Base-by-base conservation (phyloP, 805 yeast species). In the Candida berthetii region DNA sequence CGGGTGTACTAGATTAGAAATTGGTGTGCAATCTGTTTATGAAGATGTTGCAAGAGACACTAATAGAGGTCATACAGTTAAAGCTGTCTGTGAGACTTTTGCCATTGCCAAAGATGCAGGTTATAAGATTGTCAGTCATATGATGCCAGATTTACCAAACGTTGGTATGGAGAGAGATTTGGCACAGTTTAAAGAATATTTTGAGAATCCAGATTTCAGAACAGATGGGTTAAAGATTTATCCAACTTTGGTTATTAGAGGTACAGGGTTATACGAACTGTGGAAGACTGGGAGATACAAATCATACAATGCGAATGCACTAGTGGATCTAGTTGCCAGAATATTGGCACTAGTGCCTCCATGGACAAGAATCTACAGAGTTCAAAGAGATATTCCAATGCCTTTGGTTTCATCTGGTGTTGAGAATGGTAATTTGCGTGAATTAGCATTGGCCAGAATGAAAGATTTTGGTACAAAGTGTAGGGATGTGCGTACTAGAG, bases 131-230 rank as follows among this genome's bases (percentile, higher is more conserved):
- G 99, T 93, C 19, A 82, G 95, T 49, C 99, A 93, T 66, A 93
- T 93, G 99, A 93, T 93, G 99, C 99, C 99, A 14, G 99, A 93
- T 69, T 72, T 93, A 54, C 99, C 99, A 15, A 93, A 93, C 57
- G 97, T 93, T 44, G 99, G 98, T 16, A 87, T 91, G 96, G 99
- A 93, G 65, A 78, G 99, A 61, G 99, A 93, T 61, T 68, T 91
- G 44, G 96, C 89, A 57, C 99, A 93, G 66, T 93, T 93, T 59
- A 79, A 83, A 55, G 99, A 93, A 61, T 93, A 93, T 67, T 93
- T 93, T 60, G 98, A 91, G 54, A 93, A 87, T 61, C 99, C 99
- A 1, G 96, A 80, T 24, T 93, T 93, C 65, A 77, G 99, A 62
- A 93, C 99, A 2, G 99, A 93, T 60, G 99, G 99, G 31, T 73